Base-by-base conservation (phyloP, 345 rosid genomes). In the Heritiera fomes region DNA sequence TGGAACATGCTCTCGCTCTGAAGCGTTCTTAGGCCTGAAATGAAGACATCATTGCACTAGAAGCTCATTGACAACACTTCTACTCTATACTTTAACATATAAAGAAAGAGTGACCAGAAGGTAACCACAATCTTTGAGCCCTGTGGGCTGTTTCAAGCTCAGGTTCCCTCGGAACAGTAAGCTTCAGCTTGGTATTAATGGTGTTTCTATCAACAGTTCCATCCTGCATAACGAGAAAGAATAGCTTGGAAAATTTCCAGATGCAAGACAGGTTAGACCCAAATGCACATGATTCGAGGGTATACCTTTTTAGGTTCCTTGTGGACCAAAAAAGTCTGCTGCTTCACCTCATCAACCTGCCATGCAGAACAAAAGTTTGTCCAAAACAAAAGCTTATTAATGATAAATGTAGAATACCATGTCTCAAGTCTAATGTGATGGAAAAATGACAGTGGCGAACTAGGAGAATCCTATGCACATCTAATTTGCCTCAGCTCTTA, bases 131-230 rank as follows among this genome's bases (percentile, higher is more conserved):
- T 82, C 94, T 91, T 64, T 90, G 93, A 46, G 97, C 93, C 87
- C 98, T 89, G 34, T 84, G 83, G 18, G 96, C 90, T 76, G 99
- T 97, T 86, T 90, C 97, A 78, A 97, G 90, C 70, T 88, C 96
- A 78, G 98, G 98, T 82, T 90, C 98, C 62, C 91, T 91, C 8
- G 98, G 99, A 85, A 94, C 80, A 70, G 99, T 97, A 71, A 89
- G 81, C 87, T 86, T 91, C 69, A 85, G 83, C 86, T 82, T 93
- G 15, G 80, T 73, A 73, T 72, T 81, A 30, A 70, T 77, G 32
- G 77, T 78, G 78, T 52, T 84, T 85, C 79, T 88, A 75, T 89
- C 95, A 60, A 75, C 63, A 77, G 79, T 58, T 52, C 73, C 88
- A 60, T 88, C 94, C 99, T 94, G 87, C 80, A 79, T 77, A 64